These are phyloP conservation scores for Sporothrix humicola DNA, from an alignment of 2,329 filamentous ascomycete species.

Conservation along the genomic window DNA sequence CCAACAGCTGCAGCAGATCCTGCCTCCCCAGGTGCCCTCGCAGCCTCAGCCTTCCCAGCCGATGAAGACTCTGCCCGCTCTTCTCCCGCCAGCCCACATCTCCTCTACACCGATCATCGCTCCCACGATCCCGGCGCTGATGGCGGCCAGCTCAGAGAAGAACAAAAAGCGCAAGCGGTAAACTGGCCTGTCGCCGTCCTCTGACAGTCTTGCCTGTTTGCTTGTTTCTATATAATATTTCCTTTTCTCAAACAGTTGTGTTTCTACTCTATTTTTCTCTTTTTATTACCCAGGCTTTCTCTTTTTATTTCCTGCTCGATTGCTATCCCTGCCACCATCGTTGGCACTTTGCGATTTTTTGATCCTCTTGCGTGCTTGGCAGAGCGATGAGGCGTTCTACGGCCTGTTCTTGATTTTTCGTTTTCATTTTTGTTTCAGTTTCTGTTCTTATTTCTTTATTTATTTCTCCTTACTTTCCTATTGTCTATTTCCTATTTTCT, in stretches of 20 bases:
- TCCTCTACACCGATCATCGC: slow-evolving; percentile 44
- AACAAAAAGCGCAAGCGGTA: slow-evolving; percentile 68
- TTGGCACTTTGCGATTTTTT: slow-evolving; percentile 9
- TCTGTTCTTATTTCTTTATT: neutral
- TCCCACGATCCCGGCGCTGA: slow-evolving; percentile 36
- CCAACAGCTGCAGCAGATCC: slow-evolving; percentile 6
- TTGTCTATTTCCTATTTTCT: slow-evolving; percentile 3
- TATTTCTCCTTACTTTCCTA: neutral
- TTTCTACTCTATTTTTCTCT: slow-evolving; percentile 6
- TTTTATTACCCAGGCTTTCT: neutral
- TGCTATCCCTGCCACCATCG: neutral
- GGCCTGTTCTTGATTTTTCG: neutral
- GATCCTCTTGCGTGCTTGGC: slow-evolving; percentile 17
- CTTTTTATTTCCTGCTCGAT: neutral
- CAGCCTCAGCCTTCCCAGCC: slow-evolving; percentile 17
- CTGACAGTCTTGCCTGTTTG: neutral
- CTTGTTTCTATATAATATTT: slow-evolving; percentile 18
- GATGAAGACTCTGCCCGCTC: slow-evolving; percentile 39
- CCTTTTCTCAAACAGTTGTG: neutral
- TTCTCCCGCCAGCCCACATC: slow-evolving; percentile 55
- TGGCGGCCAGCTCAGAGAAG: slow-evolving; percentile 52
- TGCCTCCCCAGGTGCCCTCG: slow-evolving; percentile 1
- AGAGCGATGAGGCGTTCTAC: slow-evolving; percentile 26
- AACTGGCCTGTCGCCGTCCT: neutral
- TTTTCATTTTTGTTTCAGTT: slow-evolving; percentile 15